Evolutionary conservation across 2,329 filamentous ascomycete genomes (phyloP), one percentile per base, ranked within the genome.

Genomic region (Lecanicillium sp.): DNA sequence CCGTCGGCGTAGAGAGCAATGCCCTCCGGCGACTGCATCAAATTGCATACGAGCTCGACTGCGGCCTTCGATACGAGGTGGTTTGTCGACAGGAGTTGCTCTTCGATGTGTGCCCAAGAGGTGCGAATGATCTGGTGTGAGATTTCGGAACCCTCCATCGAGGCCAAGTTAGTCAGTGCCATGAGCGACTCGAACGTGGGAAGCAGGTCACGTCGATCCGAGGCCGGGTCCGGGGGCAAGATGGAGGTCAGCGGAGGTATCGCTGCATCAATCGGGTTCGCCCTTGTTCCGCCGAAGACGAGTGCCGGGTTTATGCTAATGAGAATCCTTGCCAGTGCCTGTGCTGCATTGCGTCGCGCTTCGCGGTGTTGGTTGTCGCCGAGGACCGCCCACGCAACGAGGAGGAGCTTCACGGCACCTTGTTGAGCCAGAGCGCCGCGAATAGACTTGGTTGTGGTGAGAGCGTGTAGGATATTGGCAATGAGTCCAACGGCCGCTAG

Each of bases 101-200:
- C 89, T 63, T 97, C 93, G 36, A 95, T 76, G 17, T 81, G 79
- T 1, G 81, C 63, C 79, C 88, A 95, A 1, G 84, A 81, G 4
- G 78, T 71, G 9, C 86, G 81, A 29, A 95, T 81, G 42, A 95
- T 90, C 14, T 77, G 72, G 29, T 77, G 73, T 37, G 84, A 78
- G 5, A 79, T 75, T 5, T 81, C 78, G 27, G 81, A 74, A 51
- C 84, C 77, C 45, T 90, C 84, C 11, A 84, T 79, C 0, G 88
- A 94, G 0, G 91, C 93, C 7, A 98, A 78, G 58, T 98, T 98
- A 0, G 93, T 97, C 29, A 98, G 78, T 0, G 93, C 91, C 64
- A 97, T 85, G 8, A 98, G 77, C 1, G 86, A 78, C 66, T 98
- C 93, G 56, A 97, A 98, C 0, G 86, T 83, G 0, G 93, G 90